Evolutionary conservation across 176 grass and related monocot species (phyloP).

Genomic region (Cenchrus fungigraminus): DNA sequence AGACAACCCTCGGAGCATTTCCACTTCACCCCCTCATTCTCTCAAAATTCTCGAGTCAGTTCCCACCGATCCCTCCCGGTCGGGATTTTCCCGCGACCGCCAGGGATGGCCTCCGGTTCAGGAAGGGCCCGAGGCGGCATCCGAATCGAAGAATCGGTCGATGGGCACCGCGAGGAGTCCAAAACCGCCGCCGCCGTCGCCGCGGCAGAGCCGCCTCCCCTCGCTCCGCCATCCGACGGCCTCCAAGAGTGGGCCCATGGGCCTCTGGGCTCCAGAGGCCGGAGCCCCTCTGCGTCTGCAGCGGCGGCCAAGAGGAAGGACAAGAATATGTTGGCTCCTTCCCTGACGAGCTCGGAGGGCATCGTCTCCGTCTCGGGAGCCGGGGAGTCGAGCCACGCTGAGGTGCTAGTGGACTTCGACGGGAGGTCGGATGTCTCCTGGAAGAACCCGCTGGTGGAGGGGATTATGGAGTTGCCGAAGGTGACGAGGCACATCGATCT

Average conservation of each 20-base stretch:
- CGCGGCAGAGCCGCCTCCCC: neutral
- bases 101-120: conserved; percentile 23
- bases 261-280: neutral
- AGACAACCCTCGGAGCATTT: neutral
- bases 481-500: neutral
- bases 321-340: neutral
- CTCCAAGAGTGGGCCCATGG: neutral
- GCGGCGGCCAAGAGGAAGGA: neutral
- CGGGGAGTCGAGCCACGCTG: neutral
- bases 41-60: neutral
- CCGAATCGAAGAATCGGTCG: neutral
- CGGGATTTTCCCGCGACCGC: conserved; percentile 16
- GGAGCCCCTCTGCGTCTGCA: neutral
- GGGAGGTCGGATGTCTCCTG: conserved; percentile 1
- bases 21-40: neutral
- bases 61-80: neutral
- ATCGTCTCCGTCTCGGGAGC: neutral
- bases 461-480: conserved; percentile 2
- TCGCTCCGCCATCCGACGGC: neutral
- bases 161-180: neutral
- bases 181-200: neutral
- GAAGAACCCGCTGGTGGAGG: neutral
- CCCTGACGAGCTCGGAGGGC: neutral
- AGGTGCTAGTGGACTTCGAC: neutral
- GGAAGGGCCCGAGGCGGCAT: neutral